These are phyloP conservation scores for Lodderomyces oxycetoniae DNA, from an alignment of 1,139 yeast genomes.

Conservation along the genomic window DNA sequence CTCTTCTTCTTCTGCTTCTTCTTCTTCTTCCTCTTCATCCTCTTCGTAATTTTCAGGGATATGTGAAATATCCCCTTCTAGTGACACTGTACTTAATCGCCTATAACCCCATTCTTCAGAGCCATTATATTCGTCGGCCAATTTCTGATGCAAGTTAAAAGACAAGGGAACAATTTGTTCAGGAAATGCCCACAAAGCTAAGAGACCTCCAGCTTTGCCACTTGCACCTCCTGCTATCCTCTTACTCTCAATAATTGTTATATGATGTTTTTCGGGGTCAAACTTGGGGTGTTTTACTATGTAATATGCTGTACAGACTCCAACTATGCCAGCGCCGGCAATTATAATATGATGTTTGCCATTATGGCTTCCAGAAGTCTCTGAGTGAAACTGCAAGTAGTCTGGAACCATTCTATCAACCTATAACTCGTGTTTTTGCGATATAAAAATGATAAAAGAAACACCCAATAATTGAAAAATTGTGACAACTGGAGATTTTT, in stretches of 20 bases:
- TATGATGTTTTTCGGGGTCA: constrained; percentile 66
- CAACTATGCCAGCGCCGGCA: constrained; percentile 94
- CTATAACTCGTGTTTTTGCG: too few relatives aligned
- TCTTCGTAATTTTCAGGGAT: constrained; percentile 13
- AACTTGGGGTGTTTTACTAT: constrained; percentile 78
- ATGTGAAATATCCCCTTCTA: constrained; percentile 72
- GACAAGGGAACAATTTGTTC: constrained; percentile 89
- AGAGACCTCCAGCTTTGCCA: constrained; percentile 94
- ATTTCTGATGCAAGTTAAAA: constrained; percentile 77
- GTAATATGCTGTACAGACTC: constrained; percentile 91
- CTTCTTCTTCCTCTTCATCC: constrained; percentile 10
- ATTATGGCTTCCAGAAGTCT: constrained; percentile 53
- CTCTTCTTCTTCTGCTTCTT: constrained; percentile 9
- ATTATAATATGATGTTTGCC: constrained; percentile 68
- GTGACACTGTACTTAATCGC: constrained; percentile 76
- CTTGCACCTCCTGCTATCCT: constrained; percentile 97
- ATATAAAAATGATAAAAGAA: neutral
- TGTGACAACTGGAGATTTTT: too few relatives aligned
- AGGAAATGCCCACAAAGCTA: constrained; percentile 96
- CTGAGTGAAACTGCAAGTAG: constrained; percentile 32
- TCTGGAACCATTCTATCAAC: too few relatives aligned
- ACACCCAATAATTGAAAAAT: neutral
- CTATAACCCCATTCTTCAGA: constrained; percentile 90
- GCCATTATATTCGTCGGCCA: constrained; percentile 76
- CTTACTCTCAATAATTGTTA: constrained; percentile 84